These are phyloP conservation scores for Cladophialophora psammophila DNA, from an alignment of 2,329 filamentous ascomycete genomes.

Conservation along the genomic window DNA sequence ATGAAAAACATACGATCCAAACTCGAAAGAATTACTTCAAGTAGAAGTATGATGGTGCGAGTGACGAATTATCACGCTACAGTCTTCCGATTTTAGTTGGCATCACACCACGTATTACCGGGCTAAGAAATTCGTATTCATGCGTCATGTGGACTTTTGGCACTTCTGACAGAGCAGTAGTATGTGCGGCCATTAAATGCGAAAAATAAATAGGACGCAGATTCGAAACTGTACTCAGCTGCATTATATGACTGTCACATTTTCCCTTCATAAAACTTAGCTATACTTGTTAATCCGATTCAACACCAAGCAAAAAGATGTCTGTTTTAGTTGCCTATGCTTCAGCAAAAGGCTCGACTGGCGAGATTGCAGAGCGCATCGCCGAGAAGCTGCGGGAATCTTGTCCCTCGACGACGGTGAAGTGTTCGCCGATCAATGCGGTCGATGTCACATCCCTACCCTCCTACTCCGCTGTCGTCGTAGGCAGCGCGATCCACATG, in stretches of 20 bases:
- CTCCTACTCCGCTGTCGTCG: background rate
- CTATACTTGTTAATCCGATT: background rate
- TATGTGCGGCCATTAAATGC: background rate
- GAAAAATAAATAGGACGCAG: background rate
- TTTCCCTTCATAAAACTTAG: background rate
- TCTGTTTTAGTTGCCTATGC: conserved; percentile 14
- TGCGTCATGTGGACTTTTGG: background rate
- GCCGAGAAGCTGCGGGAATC: background rate
- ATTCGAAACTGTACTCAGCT: background rate
- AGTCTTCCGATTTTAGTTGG: background rate
- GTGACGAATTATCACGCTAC: background rate
- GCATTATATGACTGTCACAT: background rate
- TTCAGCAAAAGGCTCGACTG: background rate
- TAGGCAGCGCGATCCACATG: background rate
- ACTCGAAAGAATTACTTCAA: no score
- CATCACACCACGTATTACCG: background rate
- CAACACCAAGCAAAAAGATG: conserved; percentile 12
- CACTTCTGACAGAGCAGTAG: background rate
- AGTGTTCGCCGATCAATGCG: background rate
- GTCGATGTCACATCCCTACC: background rate
- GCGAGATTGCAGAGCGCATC: background rate
- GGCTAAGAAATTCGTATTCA: background rate
- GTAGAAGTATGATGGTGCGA: background rate
- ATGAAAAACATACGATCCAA: no score
- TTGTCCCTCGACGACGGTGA: background rate